Percentiles rank a stretch among this genome's conserved stretches.
Conservation (phyloP, 2,329 filamentous ascomycete species). For the Raffaelea deltoideospora region DNA sequence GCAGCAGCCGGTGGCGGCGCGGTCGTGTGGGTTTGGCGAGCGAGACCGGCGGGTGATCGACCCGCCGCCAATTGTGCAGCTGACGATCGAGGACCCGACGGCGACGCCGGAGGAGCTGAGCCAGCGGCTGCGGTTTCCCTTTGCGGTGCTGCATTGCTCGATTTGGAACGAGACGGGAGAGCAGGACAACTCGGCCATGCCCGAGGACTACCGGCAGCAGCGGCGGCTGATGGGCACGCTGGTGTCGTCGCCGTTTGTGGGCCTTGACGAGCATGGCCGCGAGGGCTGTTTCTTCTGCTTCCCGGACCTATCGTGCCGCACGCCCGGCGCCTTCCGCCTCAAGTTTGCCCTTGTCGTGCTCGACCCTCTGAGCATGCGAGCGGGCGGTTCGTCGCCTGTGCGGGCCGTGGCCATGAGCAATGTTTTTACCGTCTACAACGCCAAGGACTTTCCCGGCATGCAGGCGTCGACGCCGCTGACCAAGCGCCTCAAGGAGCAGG, state of each 20-base stretch:
- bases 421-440: constrained; percentile 66
- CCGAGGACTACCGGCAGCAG: constrained; percentile 56
- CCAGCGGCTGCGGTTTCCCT: constrained; percentile 40
- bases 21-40: constrained; percentile 73
- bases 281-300: constrained; percentile 81
- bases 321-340: constrained; percentile 59
- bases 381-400: constrained; percentile 35
- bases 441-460: constrained; percentile 81
- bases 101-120: constrained; percentile 37
- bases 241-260: constrained; percentile 62
- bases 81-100: constrained; percentile 45
- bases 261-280: constrained; percentile 54
- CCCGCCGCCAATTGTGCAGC: constrained; percentile 67
- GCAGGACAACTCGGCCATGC: constrained; percentile 55
- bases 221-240: constrained; percentile 67
- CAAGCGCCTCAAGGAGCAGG: constrained; percentile 61
- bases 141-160: constrained; percentile 61
- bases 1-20: constrained; percentile 63
- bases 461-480: constrained; percentile 59
- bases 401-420: constrained; percentile 44
- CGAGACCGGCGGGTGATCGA: constrained; percentile 70
- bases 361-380: constrained; percentile 41
- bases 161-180: constrained; percentile 56
- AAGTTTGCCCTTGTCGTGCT: constrained; percentile 61
- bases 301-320: constrained; percentile 66